Conservation (phyloP, 345 rosid genomes). For the Pistacia atlantica region DNA sequence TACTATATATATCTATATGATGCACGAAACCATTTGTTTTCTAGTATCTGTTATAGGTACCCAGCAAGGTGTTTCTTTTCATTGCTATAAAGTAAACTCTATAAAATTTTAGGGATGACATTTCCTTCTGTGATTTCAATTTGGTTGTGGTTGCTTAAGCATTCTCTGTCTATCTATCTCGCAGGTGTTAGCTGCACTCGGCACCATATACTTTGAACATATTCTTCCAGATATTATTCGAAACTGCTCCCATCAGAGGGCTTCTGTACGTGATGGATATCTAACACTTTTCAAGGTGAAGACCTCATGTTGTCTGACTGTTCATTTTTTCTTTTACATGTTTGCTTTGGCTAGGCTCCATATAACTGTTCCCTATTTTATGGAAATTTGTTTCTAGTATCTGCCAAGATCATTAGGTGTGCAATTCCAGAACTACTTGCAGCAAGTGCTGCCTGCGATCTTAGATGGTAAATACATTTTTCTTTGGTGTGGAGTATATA, state of each 20-base stretch:
- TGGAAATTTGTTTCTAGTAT: slow-evolving; percentile 51
- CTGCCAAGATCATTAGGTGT: slow-evolving; percentile 93
- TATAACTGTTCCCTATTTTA: slow-evolving; percentile 1
- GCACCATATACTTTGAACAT: slow-evolving; percentile 75
- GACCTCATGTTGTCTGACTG: slow-evolving; percentile 1
- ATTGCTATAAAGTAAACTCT: not conserved
- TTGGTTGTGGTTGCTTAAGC: not conserved
- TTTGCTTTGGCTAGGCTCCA: not conserved
- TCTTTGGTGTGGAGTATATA: not conserved
- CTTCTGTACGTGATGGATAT: slow-evolving; percentile 98
- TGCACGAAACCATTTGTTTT: not conserved
- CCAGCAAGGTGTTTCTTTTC: not conserved
- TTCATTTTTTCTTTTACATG: not conserved
- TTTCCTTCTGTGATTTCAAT: not conserved
- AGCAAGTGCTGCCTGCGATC: slow-evolving; percentile 91
- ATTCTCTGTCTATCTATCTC: slow-evolving; percentile 23
- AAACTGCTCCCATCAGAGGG: slow-evolving; percentile 91
- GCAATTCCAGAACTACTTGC: slow-evolving; percentile 95
- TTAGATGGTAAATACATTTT: slow-evolving; percentile 69
- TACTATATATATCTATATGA: no score
- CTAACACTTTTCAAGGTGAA: slow-evolving; percentile 93
- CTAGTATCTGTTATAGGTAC: not conserved
- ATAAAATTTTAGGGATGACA: not conserved
- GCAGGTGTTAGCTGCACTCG: slow-evolving; percentile 97
- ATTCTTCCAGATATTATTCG: slow-evolving; percentile 89